Conservation (phyloP, 805 yeast genomes). For the Candida jianshihensis region DNA sequence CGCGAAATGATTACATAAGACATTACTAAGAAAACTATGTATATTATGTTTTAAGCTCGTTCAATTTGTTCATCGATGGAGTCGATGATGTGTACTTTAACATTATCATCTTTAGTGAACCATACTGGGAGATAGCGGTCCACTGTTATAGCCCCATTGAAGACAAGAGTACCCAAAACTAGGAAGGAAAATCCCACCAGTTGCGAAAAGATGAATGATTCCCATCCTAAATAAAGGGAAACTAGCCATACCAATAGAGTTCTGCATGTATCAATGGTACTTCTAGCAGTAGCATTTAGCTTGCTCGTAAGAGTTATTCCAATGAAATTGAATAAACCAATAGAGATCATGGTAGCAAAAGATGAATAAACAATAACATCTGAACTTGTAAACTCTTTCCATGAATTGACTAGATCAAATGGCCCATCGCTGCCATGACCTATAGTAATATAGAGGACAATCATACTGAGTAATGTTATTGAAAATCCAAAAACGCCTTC, state of each 20-base stretch:
- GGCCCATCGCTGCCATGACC: constrained; percentile 34
- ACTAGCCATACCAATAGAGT: constrained; percentile 71
- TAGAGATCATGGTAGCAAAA: constrained; percentile 61
- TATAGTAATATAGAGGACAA: constrained; percentile 33
- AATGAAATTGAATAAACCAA: constrained; percentile 63
- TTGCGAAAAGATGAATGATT: constrained; percentile 55
- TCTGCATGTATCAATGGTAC: constrained; percentile 73
- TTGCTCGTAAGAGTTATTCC: constrained; percentile 63
- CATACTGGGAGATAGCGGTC: constrained; percentile 42
- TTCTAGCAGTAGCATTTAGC: constrained; percentile 69
- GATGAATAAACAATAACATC: constrained; percentile 44
- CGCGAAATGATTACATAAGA: background rate
- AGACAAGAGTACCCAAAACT: constrained; percentile 67
- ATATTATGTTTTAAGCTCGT: constrained; percentile 19
- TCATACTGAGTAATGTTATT: constrained; percentile 38
- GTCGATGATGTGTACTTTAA: constrained; percentile 24
- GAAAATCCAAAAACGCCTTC: constrained; percentile 65
- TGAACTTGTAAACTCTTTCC: constrained; percentile 40
- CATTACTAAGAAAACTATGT: background rate
- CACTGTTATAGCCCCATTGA: constrained; percentile 61
- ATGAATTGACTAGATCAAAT: constrained; percentile 48
- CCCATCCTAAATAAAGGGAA: constrained; percentile 71
- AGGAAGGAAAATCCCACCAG: constrained; percentile 54
- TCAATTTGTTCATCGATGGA: constrained; percentile 36
- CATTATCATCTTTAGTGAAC: constrained; percentile 28